Evolutionary conservation across 2,329 filamentous ascomycete genomes (phyloP).

Genomic region (Trichoderma oligosporum): DNA sequence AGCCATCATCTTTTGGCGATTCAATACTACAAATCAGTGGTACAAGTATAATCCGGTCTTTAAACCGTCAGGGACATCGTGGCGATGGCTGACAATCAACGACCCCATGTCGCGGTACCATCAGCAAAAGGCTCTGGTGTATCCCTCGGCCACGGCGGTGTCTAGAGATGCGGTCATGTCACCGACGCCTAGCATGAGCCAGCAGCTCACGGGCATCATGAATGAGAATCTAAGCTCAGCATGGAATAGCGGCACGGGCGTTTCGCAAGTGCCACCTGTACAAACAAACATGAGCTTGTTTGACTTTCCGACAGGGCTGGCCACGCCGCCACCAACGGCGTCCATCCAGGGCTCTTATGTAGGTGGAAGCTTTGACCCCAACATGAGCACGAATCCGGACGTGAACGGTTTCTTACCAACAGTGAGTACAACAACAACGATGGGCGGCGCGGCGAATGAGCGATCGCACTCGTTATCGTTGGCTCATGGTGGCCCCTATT

Average conservation of each 20-base stretch:
- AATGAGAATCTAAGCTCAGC: slow-evolving; percentile 52
- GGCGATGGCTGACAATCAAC: slow-evolving; percentile 60
- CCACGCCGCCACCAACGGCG: slow-evolving; percentile 55
- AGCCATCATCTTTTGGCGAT: slow-evolving; percentile 61
- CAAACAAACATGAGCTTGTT: slow-evolving; percentile 41
- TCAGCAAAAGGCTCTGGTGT: slow-evolving; percentile 46
- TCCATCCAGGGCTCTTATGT: slow-evolving; percentile 47
- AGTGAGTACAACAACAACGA: slow-evolving; percentile 22
- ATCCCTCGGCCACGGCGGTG: slow-evolving; percentile 32
- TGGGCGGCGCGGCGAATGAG: slow-evolving; percentile 28
- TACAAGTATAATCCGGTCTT: slow-evolving; percentile 47
- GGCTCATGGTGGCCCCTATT: slow-evolving; percentile 31
- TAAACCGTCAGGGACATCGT: slow-evolving; percentile 53
- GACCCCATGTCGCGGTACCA: slow-evolving; percentile 58
- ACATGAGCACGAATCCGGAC: slow-evolving; percentile 30
- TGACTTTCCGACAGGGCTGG: slow-evolving; percentile 51
- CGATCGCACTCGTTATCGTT: slow-evolving; percentile 26
- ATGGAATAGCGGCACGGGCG: slow-evolving; percentile 39
- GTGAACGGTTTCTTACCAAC: slow-evolving; percentile 30
- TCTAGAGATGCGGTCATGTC: slow-evolving; percentile 49
- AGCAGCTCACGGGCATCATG: slow-evolving; percentile 54
- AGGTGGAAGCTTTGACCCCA: slow-evolving; percentile 43
- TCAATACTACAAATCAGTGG: slow-evolving; percentile 51
- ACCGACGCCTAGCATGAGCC: slow-evolving; percentile 46
- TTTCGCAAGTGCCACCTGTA: slow-evolving; percentile 32